Evolutionary conservation across 2,329 filamentous ascomycete genomes (phyloP).

Genomic region (Fusarium euwallaceae): DNA sequence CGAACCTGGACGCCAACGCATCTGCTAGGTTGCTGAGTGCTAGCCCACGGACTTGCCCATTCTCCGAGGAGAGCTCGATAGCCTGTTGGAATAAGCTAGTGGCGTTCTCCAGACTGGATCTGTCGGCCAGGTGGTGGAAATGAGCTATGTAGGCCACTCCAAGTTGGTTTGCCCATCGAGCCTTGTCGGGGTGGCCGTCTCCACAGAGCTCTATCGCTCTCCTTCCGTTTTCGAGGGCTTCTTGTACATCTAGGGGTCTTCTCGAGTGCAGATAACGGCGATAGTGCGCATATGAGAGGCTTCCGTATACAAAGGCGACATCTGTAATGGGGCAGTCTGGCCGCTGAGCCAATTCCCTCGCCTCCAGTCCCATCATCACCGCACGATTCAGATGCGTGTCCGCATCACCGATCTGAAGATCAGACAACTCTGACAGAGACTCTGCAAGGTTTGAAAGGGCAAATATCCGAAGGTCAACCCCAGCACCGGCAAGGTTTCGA

Average conservation of each 20-base stretch:
- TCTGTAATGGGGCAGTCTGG: not conserved
- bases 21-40: not conserved
- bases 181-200: not conserved
- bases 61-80: not conserved
- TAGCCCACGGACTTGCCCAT: not conserved
- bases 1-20: not conserved
- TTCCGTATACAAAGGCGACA: not conserved
- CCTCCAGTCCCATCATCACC: not conserved
- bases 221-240: not conserved
- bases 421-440: not conserved
- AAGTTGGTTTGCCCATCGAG: not conserved
- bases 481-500: not conserved
- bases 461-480: not conserved
- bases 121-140: not conserved
- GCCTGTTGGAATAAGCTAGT: not conserved
- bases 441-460: not conserved
- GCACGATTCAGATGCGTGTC: not conserved
- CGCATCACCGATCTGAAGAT: not conserved
- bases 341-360: not conserved
- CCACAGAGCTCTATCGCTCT: not conserved
- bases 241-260: not conserved
- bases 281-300: not conserved
- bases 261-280: not conserved
- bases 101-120: not conserved
- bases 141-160: not conserved